Evolutionary conservation across 352 stramenopile genomes (phyloP), one percentile per base, ranked within the genome.

Genomic region (Blastocystis sp.): DNA sequence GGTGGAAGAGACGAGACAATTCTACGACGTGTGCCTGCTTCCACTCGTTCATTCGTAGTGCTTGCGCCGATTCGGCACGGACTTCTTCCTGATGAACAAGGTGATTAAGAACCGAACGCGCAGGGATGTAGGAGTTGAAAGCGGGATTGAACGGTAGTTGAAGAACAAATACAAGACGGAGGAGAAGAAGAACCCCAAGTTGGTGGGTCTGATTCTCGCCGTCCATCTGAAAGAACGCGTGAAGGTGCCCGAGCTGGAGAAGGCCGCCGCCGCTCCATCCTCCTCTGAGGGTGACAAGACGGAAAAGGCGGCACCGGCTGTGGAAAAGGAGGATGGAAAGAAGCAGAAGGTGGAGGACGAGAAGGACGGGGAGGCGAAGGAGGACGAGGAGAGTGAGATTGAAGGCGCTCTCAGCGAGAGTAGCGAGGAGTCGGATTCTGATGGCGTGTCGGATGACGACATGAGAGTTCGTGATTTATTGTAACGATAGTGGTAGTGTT

Each of bases 91-190:
- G 67, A 89, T 89, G 63, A 89, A 89, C 60, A 79, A 89, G 33
- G 63, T 89, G 19, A 80, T 89, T 33, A 77, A 60, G 3, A 80
- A 89, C 70, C 63, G 79, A 50, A 80, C 63, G n/a, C 60, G 79
- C 33, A 89, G 45, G 31, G 79, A 85, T n/a, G 74, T 85, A 35
- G 31, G 21, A 59, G 26, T 13, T 19, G 31, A 55, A 19, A 13
- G 50, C 13, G 21, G 59, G 3, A 13, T 24, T 85, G n/a, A 69
- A 13, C 3, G 12, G 13, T 85, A 89, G 79, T 50, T 89, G n/a
- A 89, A 89, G 39, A 89, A 89, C 67, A 89, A 89, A n/a, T 89
- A 65, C 50, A 89, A 89, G 62, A 89, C 63, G 13, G 79, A 89
- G 45, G 79, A 89, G 50, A 74, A 77, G 67, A 55, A 55, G 39